Base-by-base conservation (phyloP, 208 protist species). In the Wallacemonas sp. region DNA sequence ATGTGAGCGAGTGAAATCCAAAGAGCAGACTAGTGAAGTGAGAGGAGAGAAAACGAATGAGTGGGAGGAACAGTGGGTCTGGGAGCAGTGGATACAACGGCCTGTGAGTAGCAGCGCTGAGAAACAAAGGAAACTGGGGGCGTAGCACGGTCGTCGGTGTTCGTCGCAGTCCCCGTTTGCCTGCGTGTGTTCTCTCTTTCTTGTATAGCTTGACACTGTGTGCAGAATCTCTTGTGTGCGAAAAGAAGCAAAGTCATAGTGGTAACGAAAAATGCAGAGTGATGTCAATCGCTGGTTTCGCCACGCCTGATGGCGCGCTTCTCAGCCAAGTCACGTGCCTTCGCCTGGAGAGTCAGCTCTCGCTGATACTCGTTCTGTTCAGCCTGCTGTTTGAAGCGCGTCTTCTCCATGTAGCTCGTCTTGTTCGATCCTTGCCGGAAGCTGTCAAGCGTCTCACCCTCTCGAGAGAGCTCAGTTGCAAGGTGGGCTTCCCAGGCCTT, bases 351-450 rank as follows among this genome's bases (percentile, higher is more conserved):
- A 1, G 65, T 46, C 44, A 87, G 29, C 44, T 95, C 83, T 23
- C 78, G 81, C 41, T 58, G 47, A 61, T 85, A 93, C 61, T 95
- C 85, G n/a, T 85, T 72, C 85, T 78, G 89, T 61, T 83, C 71
- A 19, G 85, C 85, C 16, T 74, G 44, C 47, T 81, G 48, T 14
- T 83, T 74, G 58, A 95, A 95, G 8, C 41, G 52, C 44, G 74
- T 34, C 71, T 91, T 83, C 23, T 92, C 85, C 23, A 88, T 56
- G 48, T 90, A 93, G 54, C 82, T 92, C 6, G 54, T 46, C 65
- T 89, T 81, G 1, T 74, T 58, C 23, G 72, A 55, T 8, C 72
- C 43, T 26, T 85, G 79, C 9, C 89, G 72, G 66, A 91, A 95
- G 57, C 54, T 85, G 39, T 92, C 76, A 1, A 93, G 33, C 5